phyloP scores from a whole-genome alignment of 148 eudicot species.

The Pharnaceum exiguum region DNA sequence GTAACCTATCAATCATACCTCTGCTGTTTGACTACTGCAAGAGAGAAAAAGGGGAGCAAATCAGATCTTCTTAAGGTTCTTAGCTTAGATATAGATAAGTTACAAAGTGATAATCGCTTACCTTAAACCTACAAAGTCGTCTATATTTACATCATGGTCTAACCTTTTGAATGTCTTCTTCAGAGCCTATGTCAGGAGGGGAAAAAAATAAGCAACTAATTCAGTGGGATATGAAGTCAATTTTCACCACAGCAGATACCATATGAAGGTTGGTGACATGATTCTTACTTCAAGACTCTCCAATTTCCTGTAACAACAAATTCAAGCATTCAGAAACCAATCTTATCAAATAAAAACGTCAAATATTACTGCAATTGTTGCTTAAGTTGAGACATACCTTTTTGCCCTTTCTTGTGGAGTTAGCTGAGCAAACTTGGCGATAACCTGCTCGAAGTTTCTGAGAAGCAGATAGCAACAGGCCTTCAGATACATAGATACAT shows the following conservation, averaged over 20 bases:
- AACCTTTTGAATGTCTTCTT: constrained; percentile 76
- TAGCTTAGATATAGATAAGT: background rate
- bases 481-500: background rate
- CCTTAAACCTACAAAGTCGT: constrained; percentile 68
- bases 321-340: constrained; percentile 16
- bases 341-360: constrained; percentile 1
- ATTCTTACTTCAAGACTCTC: constrained; percentile 93
- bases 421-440: constrained; percentile 75
- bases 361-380: background rate
- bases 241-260: background rate
- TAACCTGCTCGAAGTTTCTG: constrained; percentile 84
- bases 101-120: constrained; percentile 22
- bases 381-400: constrained; percentile 28
- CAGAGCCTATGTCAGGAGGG: constrained; percentile 34
- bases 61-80: constrained; percentile 19
- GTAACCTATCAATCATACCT: constrained; percentile 33
- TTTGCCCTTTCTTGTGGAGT: constrained; percentile 83
- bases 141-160: constrained; percentile 66
- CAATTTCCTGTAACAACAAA: constrained; percentile 66
- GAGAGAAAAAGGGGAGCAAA: constrained; percentile 9
- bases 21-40: constrained; percentile 66
- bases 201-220: background rate
- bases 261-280: constrained; percentile 1
- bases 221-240: background rate
- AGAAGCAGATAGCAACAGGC: constrained; percentile 13